phyloP scores from a whole-genome alignment of 345 rosid genomes.

The Odontarrhena argentea region DNA sequence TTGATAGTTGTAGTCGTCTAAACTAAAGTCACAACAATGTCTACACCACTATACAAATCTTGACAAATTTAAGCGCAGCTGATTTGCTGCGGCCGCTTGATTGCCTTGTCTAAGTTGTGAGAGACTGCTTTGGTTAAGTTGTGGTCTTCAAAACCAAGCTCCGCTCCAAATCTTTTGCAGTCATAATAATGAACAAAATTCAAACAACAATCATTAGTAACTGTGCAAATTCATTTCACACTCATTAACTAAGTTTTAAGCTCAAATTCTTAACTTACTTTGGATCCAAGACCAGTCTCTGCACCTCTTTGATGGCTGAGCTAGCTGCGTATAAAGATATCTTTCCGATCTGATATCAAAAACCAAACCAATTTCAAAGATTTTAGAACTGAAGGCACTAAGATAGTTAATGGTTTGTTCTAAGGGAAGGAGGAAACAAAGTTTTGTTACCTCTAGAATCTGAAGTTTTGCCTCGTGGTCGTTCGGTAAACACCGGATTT shows the following conservation, averaged over 20 bases:
- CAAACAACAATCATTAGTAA: not conserved
- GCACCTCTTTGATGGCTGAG: slow-evolving; percentile 94
- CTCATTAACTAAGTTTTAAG: not conserved
- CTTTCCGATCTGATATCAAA: slow-evolving; percentile 76
- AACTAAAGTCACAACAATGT: slow-evolving; percentile 36
- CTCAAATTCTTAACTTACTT: slow-evolving; percentile 54
- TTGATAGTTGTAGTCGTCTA: slow-evolving; percentile 26
- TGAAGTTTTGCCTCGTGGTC: slow-evolving; percentile 88
- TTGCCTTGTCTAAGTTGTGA: slow-evolving; percentile 68
- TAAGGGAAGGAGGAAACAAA: slow-evolving; percentile 1
- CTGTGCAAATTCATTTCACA: slow-evolving; percentile 16
- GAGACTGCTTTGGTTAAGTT: slow-evolving; percentile 81
- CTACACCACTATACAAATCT: slow-evolving; percentile 40
- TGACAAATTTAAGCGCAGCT: slow-evolving; percentile 54
- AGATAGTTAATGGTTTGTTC: slow-evolving; percentile 12
- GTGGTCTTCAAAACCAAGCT: slow-evolving; percentile 84
- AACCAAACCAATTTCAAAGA: slow-evolving; percentile 27
- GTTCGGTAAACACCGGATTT: slow-evolving; percentile 80
- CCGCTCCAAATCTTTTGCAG: slow-evolving; percentile 61
- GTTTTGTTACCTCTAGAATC: slow-evolving; percentile 68
- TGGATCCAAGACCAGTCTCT: slow-evolving; percentile 88
- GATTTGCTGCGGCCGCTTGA: slow-evolving; percentile 57
- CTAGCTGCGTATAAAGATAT: slow-evolving; percentile 92
- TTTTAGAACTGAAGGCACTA: slow-evolving; percentile 17
- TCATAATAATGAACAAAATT: slow-evolving; percentile 19